Evolutionary conservation across 441 rosid species (phyloP), one percentile per base, ranked within the genome.

Genomic region (Mallotus repandus): DNA sequence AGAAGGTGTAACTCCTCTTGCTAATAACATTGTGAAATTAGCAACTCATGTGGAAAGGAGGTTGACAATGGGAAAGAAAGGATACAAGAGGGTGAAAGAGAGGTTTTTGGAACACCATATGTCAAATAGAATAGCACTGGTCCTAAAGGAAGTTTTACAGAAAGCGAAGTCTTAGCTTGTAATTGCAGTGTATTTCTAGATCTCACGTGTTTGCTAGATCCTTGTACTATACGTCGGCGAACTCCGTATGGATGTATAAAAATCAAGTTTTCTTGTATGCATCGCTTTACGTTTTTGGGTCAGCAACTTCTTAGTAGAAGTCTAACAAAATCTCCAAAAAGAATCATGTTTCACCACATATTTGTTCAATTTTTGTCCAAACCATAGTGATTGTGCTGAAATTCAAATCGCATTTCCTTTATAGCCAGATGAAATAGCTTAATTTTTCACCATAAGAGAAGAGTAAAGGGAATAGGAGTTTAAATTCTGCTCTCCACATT

Each of bases 51-150:
- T 84, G 0, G 91, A 85, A 76, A 83, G 87, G 78, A 84, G 95
- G 82, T 83, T 88, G 38, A 89, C 88, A 5, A 85, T 88, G 86
- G 95, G 95, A n/a, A 86, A 84, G 85, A 84, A 84, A 81, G 91
- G 91, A 29, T 85, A 84, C 12, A 78, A 82, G 75, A 81, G 87
- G 81, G 86, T 86, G 74, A 86, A 83, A 74, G 87, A 84, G 66
- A 78, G 72, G 69, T 85, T 90, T 70, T 76, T 86, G 66, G 95
- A 89, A 72, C 85, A 82, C 43, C 89, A 85, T 79, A 86, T 88
- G 92, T 86, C 89, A 2, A 84, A 78, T 14, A 81, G 92, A 76
- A 88, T 88, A 7, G 88, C 89, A 25, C 53, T 45, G 63, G 95
- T 85, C 38, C 81, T 88, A 38, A 83, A 77, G 74, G 79, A 89